These are phyloP conservation scores for Iberis pinnata DNA, from an alignment of 345 rosid species.

Conservation along the genomic window DNA sequence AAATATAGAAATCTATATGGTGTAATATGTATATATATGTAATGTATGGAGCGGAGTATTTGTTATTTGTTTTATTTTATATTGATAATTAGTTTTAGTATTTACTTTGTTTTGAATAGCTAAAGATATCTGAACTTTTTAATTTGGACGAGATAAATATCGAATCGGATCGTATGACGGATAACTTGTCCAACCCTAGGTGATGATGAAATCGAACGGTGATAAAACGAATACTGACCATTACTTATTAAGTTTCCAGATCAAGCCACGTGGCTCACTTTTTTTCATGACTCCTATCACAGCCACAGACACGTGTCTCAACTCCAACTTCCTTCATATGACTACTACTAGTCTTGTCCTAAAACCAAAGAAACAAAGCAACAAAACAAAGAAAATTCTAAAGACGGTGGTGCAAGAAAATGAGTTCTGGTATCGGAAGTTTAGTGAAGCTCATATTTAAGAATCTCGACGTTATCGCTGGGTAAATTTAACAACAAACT, in stretches of 20 bases:
- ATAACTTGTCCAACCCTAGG: no score
- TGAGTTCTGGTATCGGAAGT: constrained; percentile 42
- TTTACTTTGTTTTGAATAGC: no score
- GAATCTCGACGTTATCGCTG: constrained; percentile 75
- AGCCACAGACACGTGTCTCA: constrained; percentile 25
- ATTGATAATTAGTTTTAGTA: no score
- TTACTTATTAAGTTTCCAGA: neutral
- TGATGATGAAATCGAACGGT: constrained; percentile 22
- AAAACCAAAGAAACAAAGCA: constrained; percentile 8
- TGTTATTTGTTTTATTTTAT: no score
- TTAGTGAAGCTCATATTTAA: constrained; percentile 56
- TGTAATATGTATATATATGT: no score
- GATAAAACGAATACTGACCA: neutral
- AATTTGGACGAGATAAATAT: no score
- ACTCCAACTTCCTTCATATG: constrained; percentile 18
- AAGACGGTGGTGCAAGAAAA: constrained; percentile 23
- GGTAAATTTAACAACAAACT: constrained; percentile 30
- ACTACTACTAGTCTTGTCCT: constrained; percentile 8
- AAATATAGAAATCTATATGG: no score
- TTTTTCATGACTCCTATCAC: constrained; percentile 20
- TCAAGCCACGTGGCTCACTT: constrained; percentile 23
- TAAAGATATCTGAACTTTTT: no score
- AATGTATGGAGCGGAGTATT: no score
- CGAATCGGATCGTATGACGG: no score
- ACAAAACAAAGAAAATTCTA: constrained; percentile 1